These are phyloP conservation scores for Suillus decipiens DNA, from an alignment of 768 basidiomycete genomes.

Conservation along the genomic window DNA sequence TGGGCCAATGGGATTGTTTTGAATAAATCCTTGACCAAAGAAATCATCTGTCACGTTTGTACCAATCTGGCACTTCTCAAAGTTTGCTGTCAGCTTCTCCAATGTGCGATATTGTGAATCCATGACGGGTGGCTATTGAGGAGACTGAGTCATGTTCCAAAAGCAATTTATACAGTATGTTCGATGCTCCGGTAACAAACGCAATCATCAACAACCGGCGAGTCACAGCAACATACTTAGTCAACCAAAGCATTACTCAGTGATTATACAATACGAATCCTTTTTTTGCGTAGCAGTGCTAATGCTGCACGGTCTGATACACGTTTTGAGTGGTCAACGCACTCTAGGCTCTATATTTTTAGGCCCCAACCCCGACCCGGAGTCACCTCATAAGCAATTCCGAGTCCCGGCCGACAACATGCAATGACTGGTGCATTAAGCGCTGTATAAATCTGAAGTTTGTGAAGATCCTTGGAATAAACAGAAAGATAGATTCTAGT, in stretches of 20 bases:
- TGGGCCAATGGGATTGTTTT: too few relatives aligned
- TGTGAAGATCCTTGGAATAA: background rate
- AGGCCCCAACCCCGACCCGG: too few relatives aligned
- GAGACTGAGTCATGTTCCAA: background rate
- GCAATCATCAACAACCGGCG: background rate
- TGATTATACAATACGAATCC: background rate
- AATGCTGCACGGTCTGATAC: background rate
- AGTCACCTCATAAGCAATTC: background rate
- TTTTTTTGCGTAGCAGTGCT: background rate
- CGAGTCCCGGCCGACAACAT: too few relatives aligned
- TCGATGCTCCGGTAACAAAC: background rate
- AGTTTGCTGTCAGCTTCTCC: background rate
- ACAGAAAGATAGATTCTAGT: background rate
- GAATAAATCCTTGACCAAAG: background rate
- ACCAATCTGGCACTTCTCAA: background rate
- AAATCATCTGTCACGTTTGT: background rate
- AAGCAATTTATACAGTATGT: background rate
- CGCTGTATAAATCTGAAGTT: background rate
- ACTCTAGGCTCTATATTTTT: too few relatives aligned
- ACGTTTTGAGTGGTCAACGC: conserved; percentile 1
- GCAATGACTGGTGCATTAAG: background rate
- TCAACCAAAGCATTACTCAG: background rate
- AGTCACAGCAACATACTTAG: background rate
- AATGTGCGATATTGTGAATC: background rate
- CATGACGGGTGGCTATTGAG: background rate